Evolutionary conservation across 306 rosid genomes (phyloP), one percentile per base, ranked within the genome.

Genomic region (Castanea crenata): DNA sequence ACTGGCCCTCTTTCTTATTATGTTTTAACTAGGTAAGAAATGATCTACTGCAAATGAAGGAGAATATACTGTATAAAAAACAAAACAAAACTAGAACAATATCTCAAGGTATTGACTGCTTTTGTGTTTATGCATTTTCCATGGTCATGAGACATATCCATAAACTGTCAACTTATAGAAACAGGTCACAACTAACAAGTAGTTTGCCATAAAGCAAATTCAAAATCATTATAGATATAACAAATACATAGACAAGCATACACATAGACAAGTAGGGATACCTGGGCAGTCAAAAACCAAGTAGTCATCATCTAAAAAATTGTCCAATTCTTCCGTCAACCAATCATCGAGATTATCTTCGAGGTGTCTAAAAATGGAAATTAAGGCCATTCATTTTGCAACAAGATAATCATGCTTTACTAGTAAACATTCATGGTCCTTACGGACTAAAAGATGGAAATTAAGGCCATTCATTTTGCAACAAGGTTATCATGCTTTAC

Each of bases 211-310:
- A 25, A 9, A 59, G 2, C 7, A 74, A 75, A 34, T 2, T 14
- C 31, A 67, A 58, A 46, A 25, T 3, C 49, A 63, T n/a, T 29
- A 77, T 27, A 56, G 13, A 68, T 23, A 49, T 13, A 73, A 18
- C 27, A 27, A 25, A 27, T 15, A 72, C 67, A 69, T 27, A 12
- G 59, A 78, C 21, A 78, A 27, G 35, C 76, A 32, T 21, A 51
- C 23, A 46, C 15, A 4, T 25, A 35, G 35, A 38, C 5, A 10
- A 63, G 79, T 49, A 57, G 49, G 70, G 71, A 79, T 86, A 94
- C 99, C 97, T 86, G 99, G 97, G 85, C 99, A 94, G 84, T 94
- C 99, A 25, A 94, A 94, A 78, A 92, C 91, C 64, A 92, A 81
- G 83, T 94, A 94, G 80, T 92, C 99, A 86, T 94, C 99, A 41